Evolutionary conservation across 805 yeast species (phyloP), one percentile per base, ranked within the genome.

Genomic region (Starmerella powellii): DNA sequence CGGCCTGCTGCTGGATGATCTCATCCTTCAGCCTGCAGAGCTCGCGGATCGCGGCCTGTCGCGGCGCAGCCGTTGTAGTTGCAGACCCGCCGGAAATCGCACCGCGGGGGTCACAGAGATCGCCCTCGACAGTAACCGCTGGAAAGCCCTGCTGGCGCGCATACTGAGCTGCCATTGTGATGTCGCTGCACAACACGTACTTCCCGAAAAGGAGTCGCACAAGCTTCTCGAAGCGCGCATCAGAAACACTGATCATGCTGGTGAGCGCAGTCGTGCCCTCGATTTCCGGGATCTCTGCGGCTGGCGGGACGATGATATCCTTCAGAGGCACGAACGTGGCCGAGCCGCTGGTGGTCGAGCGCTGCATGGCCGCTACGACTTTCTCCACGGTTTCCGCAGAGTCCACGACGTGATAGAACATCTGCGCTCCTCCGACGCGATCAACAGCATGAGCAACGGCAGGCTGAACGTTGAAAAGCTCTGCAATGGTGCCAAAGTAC

Each of bases 121-220:
- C 97, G 51, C 98, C 98, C 59, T 84, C 94, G 15, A 88, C 63
- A 0, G 98, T 91, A 13, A 91, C 80, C 1, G 94, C 82, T 52
- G 73, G 77, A 19, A 87, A 62, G 24, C 73, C 72, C 57, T 67
- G 72, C 8, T 31, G 20, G 6, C 37, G 31, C 4, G 45, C 32
- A 16, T 24, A 31, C 3, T 26, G 18, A 17, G 24, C 10, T 2
- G 52, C 53, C n/a, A 31, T 33, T 12, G 71, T 76, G 35, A 88
- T 62, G 47, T 79, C 76, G 44, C 73, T 70, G 40, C 87, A 78
- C 1, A 91, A 87, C 32, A 87, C 73, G 0, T 91, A 75, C 53
- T 70, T 76, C 18, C 93, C 88, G 62, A 86, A 87, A 1, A 87
- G 75, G 49, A 84, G 91, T 48, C 68, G 69, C 4, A 88, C 74